These are phyloP conservation scores for Cruciata laevipes DNA, from an alignment of 257 asterid genomes.

Conservation along the genomic window DNA sequence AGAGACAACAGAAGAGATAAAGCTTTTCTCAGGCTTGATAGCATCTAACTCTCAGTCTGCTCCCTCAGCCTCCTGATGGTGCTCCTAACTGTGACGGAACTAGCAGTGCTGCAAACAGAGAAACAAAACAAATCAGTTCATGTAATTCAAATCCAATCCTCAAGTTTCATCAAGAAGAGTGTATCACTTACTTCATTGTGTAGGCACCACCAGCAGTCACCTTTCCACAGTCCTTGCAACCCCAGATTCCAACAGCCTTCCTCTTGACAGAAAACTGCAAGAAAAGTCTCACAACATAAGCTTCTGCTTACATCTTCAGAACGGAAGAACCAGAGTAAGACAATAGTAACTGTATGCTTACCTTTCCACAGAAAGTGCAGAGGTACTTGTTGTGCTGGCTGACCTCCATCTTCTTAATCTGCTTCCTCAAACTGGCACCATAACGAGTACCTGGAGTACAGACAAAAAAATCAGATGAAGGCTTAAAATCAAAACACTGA, in stretches of 20 bases:
- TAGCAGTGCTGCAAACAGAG: constrained; percentile 46
- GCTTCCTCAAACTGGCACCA: constrained; percentile 62
- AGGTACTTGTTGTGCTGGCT: constrained; percentile 51
- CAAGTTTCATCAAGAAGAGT: background rate
- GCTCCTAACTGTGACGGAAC: constrained; percentile 68
- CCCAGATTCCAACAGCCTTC: constrained; percentile 68
- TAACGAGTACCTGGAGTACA: constrained; percentile 47
- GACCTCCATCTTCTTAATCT: constrained; percentile 59
- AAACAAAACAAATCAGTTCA: background rate
- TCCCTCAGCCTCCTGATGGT: constrained; percentile 67
- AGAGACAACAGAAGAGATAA: background rate
- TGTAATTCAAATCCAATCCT: too few species aligned
- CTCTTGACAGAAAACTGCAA: constrained; percentile 56
- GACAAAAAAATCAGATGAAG: background rate
- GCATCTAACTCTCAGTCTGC: constrained; percentile 54
- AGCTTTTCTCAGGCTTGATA: background rate
- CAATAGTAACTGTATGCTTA: constrained; percentile 2
- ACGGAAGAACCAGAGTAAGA: background rate
- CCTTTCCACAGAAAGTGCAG: constrained; percentile 57
- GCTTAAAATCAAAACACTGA: background rate
- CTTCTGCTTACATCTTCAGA: background rate
- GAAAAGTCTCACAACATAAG: background rate
- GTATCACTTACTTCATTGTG: constrained; percentile 38
- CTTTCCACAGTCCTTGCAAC: constrained; percentile 59
- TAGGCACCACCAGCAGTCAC: constrained; percentile 67